Conservation (phyloP, 1,284 basidiomycete genomes). For the Anthracocystis panici-leucophaei region DNA sequence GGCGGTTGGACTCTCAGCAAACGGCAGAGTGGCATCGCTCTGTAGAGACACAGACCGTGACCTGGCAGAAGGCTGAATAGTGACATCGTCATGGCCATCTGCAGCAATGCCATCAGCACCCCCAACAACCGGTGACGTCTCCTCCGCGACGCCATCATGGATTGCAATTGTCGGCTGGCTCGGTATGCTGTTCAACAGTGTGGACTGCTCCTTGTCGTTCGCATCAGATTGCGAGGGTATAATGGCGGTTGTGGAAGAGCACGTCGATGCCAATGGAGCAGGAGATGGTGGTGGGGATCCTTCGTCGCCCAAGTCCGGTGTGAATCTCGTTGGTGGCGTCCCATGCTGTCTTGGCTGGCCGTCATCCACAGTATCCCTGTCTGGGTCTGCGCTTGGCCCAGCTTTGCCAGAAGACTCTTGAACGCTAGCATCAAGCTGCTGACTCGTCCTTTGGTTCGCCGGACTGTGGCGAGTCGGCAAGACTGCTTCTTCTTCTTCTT, state of each 20-base stretch:
- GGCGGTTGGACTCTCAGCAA: not conserved
- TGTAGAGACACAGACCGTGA: not conserved
- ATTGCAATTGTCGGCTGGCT: not conserved
- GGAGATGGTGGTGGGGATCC: not conserved
- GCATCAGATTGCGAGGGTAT: not conserved
- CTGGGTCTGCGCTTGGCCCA: not conserved
- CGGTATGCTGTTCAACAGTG: not conserved
- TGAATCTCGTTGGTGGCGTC: not conserved
- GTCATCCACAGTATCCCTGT: no score
- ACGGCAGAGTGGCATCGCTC: slow-evolving; percentile 18
- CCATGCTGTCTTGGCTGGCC: not conserved
- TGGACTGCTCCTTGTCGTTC: not conserved
- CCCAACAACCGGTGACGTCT: not conserved
- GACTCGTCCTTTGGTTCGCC: not conserved
- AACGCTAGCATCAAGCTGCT: not conserved
- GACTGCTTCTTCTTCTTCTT: slow-evolving; percentile 5
- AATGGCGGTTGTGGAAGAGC: not conserved
- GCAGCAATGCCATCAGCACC: no score
- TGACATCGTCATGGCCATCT: not conserved
- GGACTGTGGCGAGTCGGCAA: slow-evolving; percentile 8
- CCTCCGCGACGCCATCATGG: not conserved
- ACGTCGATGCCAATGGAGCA: not conserved
- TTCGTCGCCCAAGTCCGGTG: not conserved
- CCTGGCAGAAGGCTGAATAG: not conserved
- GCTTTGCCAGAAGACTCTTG: no score